Evolutionary conservation across 2,329 filamentous ascomycete species (phyloP).

Genomic region (Clonostachys chloroleuca): DNA sequence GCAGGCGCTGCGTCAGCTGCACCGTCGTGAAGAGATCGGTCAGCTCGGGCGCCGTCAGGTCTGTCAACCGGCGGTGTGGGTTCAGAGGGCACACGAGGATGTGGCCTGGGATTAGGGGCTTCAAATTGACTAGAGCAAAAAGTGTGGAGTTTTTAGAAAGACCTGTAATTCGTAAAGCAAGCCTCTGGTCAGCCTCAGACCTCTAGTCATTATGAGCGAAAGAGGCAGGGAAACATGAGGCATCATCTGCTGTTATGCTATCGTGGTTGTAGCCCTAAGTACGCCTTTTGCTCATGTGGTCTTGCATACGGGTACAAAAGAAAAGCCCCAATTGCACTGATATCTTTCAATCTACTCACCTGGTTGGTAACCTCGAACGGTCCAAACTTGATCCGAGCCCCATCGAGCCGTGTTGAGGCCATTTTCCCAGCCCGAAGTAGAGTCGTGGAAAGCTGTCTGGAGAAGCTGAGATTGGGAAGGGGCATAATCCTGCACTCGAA

Average conservation of each 20-base stretch:
- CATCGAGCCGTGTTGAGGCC: no score
- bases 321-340: no score
- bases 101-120: conserved; percentile 89
- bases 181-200: no score
- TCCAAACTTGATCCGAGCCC: conserved; percentile 58
- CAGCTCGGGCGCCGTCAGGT: conserved; percentile 68
- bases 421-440: no score
- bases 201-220: no score
- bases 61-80: conserved; percentile 66
- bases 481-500: no score
- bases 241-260: no score
- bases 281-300: not conserved
- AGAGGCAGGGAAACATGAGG: no score
- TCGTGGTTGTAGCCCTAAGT: no score
- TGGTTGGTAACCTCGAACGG: conserved; percentile 73
- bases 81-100: conserved; percentile 80
- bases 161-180: conserved; percentile 48
- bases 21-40: conserved; percentile 83
- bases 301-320: not conserved
- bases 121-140: conserved; percentile 94
- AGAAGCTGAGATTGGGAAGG: no score
- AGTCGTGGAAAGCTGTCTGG: no score
- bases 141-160: conserved; percentile 76
- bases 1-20: conserved; percentile 74
- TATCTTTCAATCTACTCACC: conserved; percentile 32